These are phyloP conservation scores for Garcia nutans DNA, from an alignment of 345 rosid genomes.

Conservation along the genomic window DNA sequence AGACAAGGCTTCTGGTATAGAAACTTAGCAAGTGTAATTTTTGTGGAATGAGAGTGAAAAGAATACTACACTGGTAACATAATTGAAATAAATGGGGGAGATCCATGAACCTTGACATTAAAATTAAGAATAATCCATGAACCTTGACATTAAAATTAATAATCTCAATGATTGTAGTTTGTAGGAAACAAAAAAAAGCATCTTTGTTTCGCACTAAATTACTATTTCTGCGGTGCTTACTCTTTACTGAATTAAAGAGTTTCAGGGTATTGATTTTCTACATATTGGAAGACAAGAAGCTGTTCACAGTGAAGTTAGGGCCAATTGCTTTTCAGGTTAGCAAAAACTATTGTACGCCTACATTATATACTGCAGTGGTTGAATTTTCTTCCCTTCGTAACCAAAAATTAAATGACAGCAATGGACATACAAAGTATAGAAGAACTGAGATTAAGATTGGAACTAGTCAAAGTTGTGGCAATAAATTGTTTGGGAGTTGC, in stretches of 20 bases:
- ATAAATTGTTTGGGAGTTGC: slow-evolving; percentile 88
- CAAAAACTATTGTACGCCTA: slow-evolving; percentile 13
- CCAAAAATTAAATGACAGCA: slow-evolving; percentile 43
- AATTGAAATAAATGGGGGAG: too few species aligned
- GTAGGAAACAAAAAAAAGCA: neutral
- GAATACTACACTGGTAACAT: neutral
- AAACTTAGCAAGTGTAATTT: neutral
- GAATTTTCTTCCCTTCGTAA: slow-evolving; percentile 22
- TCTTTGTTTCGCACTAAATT: slow-evolving; percentile 2
- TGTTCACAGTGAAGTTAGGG: slow-evolving; percentile 75
- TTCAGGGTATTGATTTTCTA: slow-evolving; percentile 77
- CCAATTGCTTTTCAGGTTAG: slow-evolving; percentile 74
- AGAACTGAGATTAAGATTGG: slow-evolving; percentile 63
- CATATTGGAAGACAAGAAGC: slow-evolving; percentile 90
- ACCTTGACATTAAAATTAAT: neutral
- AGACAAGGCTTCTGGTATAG: neutral
- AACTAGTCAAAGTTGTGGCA: slow-evolving; percentile 88
- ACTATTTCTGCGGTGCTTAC: neutral
- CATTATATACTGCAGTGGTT: slow-evolving; percentile 3
- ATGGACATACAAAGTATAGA: slow-evolving; percentile 53
- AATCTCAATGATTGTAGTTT: neutral
- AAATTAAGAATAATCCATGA: neutral
- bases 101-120: neutral
- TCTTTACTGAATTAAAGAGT: slow-evolving; percentile 9
- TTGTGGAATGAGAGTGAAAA: neutral